Percentiles rank a stretch among this genome's conserved stretches.
Evolutionary conservation across 2,329 filamentous ascomycete species (phyloP).

Genomic region (Phaeosphaeriaceae sp.): DNA sequence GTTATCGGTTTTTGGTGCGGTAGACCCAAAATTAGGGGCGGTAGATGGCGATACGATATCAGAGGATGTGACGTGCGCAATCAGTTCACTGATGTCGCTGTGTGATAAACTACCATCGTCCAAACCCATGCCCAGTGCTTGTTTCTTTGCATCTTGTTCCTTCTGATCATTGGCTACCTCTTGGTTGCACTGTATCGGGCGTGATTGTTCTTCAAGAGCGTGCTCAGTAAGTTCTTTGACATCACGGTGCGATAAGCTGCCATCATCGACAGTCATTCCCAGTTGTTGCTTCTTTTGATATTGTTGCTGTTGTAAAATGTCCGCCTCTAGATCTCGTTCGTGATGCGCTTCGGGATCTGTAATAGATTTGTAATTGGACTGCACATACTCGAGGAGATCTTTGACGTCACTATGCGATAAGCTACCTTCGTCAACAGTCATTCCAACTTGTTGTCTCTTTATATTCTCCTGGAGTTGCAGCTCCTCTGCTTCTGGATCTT

Average conservation of each 20-base stretch:
- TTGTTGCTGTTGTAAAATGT: too few relatives aligned
- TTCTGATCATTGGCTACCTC: not conserved
- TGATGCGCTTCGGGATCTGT: too few relatives aligned
- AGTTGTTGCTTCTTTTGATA: not conserved
- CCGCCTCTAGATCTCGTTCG: too few relatives aligned
- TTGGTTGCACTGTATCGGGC: not conserved
- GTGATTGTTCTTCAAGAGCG: not conserved
- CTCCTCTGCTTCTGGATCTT: not conserved
- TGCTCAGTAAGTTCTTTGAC: not conserved
- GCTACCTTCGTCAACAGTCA: not conserved
- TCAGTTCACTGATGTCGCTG: slow-evolving; percentile 11
- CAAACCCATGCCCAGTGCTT: slow-evolving; percentile 24
- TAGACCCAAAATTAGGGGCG: not conserved
- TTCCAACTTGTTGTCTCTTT: not conserved
- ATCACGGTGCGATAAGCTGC: slow-evolving; percentile 1
- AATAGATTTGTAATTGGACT: not conserved
- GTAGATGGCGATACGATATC: not conserved
- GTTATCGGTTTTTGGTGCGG: not conserved
- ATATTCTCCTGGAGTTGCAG: not conserved
- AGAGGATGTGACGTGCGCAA: slow-evolving; percentile 7
- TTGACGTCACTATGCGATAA: slow-evolving; percentile 2
- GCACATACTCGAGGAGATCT: not conserved
- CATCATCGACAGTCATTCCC: not conserved
- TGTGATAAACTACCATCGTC: slow-evolving; percentile 25
- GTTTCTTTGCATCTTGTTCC: slow-evolving; percentile 20